Evolutionary conservation across 345 rosid genomes (phyloP).

Genomic region (Schrenkiella parvula): DNA sequence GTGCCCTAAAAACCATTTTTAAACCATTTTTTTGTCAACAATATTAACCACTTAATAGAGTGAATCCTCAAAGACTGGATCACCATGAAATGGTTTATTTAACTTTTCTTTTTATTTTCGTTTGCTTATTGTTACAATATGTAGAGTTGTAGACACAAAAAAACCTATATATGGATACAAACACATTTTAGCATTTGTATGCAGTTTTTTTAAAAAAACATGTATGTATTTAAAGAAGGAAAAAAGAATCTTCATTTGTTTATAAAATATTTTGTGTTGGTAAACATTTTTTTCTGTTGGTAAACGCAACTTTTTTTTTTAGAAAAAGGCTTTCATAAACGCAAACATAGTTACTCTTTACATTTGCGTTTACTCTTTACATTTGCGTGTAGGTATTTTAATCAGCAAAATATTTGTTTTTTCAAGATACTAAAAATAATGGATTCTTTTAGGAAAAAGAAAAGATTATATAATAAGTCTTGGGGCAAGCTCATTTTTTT

Average conservation of each 20-base stretch:
- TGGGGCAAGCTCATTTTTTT: background rate
- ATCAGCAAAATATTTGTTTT: background rate
- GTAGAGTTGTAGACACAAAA: too few species aligned
- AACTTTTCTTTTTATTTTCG: too few species aligned
- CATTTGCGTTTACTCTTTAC: background rate
- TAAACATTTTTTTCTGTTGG: too few species aligned
- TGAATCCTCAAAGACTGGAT: too few species aligned
- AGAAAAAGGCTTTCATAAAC: too few species aligned
- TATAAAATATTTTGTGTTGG: background rate
- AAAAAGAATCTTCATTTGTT: too few species aligned
- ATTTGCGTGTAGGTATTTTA: background rate
- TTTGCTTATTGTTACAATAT: too few species aligned
- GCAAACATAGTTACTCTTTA: background rate
- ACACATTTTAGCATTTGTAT: background rate
- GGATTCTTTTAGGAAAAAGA: background rate
- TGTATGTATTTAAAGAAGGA: too few species aligned
- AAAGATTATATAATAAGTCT: background rate
- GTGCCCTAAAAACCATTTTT: constrained; percentile 43
- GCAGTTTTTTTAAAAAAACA: too few species aligned
- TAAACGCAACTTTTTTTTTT: too few species aligned
- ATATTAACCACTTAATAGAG: too few species aligned
- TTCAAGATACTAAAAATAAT: background rate
- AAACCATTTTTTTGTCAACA: background rate
- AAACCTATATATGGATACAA: background rate
- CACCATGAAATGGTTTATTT: too few species aligned